Conservation (phyloP, 2,329 filamentous ascomycete species). For the Xylaria sp. region DNA sequence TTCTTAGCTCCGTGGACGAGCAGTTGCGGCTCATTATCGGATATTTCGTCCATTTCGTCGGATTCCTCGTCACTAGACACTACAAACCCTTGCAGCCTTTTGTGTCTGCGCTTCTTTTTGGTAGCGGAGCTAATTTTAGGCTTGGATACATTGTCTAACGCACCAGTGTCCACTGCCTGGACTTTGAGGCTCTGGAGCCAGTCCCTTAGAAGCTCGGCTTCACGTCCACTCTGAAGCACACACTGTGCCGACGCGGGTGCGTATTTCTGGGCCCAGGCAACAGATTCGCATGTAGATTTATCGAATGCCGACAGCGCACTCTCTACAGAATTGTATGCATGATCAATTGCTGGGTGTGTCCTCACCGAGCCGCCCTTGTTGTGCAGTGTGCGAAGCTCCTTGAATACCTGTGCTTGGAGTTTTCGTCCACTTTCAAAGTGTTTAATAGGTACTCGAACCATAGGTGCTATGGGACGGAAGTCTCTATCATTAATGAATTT, state of each 20-base stretch:
- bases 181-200: slow-evolving; percentile 86
- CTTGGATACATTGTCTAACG: slow-evolving; percentile 51
- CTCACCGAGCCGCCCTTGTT: slow-evolving; percentile 31
- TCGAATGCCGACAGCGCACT: slow-evolving; percentile 82
- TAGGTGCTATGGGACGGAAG: slow-evolving; percentile 58
- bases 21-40: slow-evolving; percentile 68
- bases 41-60: slow-evolving; percentile 75
- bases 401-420: slow-evolving; percentile 61
- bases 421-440: slow-evolving; percentile 68
- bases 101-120: slow-evolving; percentile 75
- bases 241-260: slow-evolving; percentile 75
- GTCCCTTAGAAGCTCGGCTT: slow-evolving; percentile 76
- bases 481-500: slow-evolving; percentile 53
- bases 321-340: slow-evolving; percentile 70
- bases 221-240: slow-evolving; percentile 79
- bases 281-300: slow-evolving; percentile 76
- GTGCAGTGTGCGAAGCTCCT: slow-evolving; percentile 56
- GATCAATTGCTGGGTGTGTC: slow-evolving; percentile 68
- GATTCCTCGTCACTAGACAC: slow-evolving; percentile 81
- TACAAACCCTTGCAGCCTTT: slow-evolving; percentile 83
- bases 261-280: slow-evolving; percentile 87
- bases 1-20: slow-evolving; percentile 57
- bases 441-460: slow-evolving; percentile 65
- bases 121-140: slow-evolving; percentile 47
- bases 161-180: slow-evolving; percentile 76